phyloP scores from a whole-genome alignment of 2,329 filamentous ascomycete genomes.

The Aspergillus neotritici region DNA sequence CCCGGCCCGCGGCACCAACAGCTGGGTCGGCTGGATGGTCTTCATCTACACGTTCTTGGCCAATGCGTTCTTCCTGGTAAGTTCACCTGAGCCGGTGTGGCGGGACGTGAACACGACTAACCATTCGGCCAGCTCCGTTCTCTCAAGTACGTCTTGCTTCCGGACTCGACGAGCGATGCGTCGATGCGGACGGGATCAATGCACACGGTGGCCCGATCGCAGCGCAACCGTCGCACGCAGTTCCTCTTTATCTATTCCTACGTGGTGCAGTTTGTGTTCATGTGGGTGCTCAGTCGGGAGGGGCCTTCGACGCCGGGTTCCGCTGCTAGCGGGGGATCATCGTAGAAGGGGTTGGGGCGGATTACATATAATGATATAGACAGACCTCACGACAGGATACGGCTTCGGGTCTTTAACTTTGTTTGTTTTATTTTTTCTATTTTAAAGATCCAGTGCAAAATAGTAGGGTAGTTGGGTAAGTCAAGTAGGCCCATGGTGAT shows the following conservation, averaged over 20 bases:
- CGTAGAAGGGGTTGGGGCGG: slow-evolving; percentile 5
- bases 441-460: no score
- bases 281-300: slow-evolving; percentile 68
- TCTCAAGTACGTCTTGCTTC: slow-evolving; percentile 89
- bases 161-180: slow-evolving; percentile 66
- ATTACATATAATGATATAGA: slow-evolving; percentile 19
- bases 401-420: no score
- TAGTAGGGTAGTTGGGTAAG: no score
- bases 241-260: slow-evolving; percentile 95
- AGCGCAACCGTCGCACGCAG: slow-evolving; percentile 81
- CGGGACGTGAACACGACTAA: neutral
- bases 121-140: slow-evolving; percentile 66
- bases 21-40: slow-evolving; percentile 81
- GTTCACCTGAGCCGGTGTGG: slow-evolving; percentile 23
- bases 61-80: slow-evolving; percentile 89
- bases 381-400: slow-evolving; percentile 14
- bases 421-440: no score
- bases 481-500: no score
- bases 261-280: slow-evolving; percentile 86
- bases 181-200: slow-evolving; percentile 55
- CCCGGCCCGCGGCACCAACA: slow-evolving; percentile 72
- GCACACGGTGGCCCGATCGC: slow-evolving; percentile 71
- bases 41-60: slow-evolving; percentile 90
- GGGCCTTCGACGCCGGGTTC: slow-evolving; percentile 33
- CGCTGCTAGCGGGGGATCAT: slow-evolving; percentile 10